Evolutionary conservation across 2,329 filamentous ascomycete genomes (phyloP), one percentile per base, ranked within the genome.

Genomic region (Neurospora crassa): DNA sequence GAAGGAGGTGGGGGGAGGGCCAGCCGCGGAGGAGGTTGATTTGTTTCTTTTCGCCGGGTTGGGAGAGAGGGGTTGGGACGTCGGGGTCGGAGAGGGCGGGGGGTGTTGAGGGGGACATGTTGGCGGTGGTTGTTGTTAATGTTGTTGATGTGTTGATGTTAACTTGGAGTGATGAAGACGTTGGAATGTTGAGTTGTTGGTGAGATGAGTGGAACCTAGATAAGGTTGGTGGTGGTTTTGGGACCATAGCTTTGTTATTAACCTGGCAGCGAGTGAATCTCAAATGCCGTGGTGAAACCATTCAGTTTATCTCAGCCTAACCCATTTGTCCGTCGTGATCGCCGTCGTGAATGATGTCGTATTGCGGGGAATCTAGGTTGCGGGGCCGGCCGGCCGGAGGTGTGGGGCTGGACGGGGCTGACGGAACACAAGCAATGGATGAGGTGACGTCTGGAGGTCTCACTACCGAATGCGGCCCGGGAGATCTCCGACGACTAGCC

Each of bases 1-100:
- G 92, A 11, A 96, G 85, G 7, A 96, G 86, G 20, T 78, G 75
- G 0, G 84, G 81, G 1, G 83, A 84, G 0, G 91, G 91, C 90
- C 91, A 93, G 76, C 91, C 91, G 67, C 88, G 85, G 70, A 90
- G 82, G 71, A 92, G 83, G 77, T 92, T 91, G 78, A 92, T 91
- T 24, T 81, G 81, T 40, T 80, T 81, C 71, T 76, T 75, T 73
- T 70, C 24, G 7, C 53, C 53, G 14, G 24, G 47, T 29, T 18
- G 12, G 24, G 47, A 1, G 24, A 59, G 6, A 18, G 47, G 47
- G 20, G 47, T 59, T 59, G 47, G 47, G 47, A 59, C 47, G 47
- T 59, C 47, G 24, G 53, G 24, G 53, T 63, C 53, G 14, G 24
- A 18, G 24, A 63, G 53, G 24, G 24, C 53, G 14, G 53, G 47